Percentiles rank a stretch among this genome's conserved stretches.
These are phyloP conservation scores for Metschnikowia sp. DNA, from an alignment of 805 yeast species.

Conservation along the genomic window DNA sequence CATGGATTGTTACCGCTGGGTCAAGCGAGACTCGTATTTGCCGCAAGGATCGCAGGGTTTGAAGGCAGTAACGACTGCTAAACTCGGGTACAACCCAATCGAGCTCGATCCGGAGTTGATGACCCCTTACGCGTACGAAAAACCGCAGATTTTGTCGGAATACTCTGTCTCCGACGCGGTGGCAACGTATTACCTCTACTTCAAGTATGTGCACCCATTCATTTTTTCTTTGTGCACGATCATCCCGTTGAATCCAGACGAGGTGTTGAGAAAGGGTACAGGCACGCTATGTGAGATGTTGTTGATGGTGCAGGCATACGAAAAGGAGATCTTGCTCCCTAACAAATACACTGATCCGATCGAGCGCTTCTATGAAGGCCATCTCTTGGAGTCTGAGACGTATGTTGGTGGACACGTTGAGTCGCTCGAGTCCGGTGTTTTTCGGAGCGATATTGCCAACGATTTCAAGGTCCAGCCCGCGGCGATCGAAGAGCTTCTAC, in stretches of 20 bases:
- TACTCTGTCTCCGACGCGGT: constrained; percentile 99
- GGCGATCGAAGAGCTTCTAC: constrained; percentile 75
- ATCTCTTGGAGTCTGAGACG: constrained; percentile 88
- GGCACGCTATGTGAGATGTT: constrained; percentile 99
- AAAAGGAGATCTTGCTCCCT: constrained; percentile 73
- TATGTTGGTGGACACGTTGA: constrained; percentile 99
- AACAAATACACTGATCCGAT: constrained; percentile 91
- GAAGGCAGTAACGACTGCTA: constrained; percentile 95
- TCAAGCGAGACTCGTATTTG: constrained; percentile 91
- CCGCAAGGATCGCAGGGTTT: constrained; percentile 99
- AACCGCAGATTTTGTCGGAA: constrained; percentile 89
- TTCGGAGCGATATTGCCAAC: constrained; percentile 78
- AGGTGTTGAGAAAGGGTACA: constrained; percentile 92
- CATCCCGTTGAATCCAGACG: constrained; percentile 95
- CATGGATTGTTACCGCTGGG: constrained; percentile 98
- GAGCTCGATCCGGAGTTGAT: constrained; percentile 96
- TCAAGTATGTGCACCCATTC: constrained; percentile 96
- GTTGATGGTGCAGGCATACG: constrained; percentile 92
- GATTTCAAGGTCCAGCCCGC: constrained; percentile 77
- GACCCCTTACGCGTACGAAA: constrained; percentile 96
- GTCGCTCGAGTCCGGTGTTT: constrained; percentile 96
- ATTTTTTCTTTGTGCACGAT: constrained; percentile 93
- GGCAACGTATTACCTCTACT: constrained; percentile 92
- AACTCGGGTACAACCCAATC: constrained; percentile 92
- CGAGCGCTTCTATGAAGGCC: constrained; percentile 95